Base-by-base conservation (phyloP, 352 stramenopile genomes). In the Nothophytophthora sp. region DNA sequence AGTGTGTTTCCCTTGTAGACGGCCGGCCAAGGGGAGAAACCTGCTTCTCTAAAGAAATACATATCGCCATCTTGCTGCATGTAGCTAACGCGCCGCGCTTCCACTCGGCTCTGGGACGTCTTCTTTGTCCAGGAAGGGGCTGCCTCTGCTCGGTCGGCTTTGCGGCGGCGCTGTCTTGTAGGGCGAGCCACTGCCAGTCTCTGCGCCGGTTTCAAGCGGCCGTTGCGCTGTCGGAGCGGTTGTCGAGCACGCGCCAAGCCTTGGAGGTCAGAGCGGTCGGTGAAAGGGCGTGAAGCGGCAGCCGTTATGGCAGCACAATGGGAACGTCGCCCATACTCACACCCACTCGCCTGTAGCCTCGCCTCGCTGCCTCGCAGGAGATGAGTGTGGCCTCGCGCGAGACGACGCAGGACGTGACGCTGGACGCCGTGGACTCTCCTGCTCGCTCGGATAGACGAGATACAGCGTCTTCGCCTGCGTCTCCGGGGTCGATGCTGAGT, bases 401-500 rank as follows among this genome's bases (percentile, higher is more conserved):
- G 29, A 16, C 30, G 40, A 19, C 27, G 9, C 50, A 56, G 6
- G 56, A 65, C 5, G 15, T 48, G 43, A 44, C 11, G 20, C 33
- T 43, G 20, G 46, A 57, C 25, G 42, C 39, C 33, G 28, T 38
- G 3, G 38, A 56, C 24, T 24, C 50, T 34, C 29, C 55, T 28
- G 7, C 37, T 20, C 19, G 23, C 7, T 43, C 50, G 19, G 23
- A 18, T 13, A 38, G 36, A 30, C 50, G 43, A n/a, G 24, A 41
- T 9, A 19, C 49, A 22, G 44, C 41, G 7, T 46, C 49, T 5
- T 15, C 49, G 8, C 34, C 45, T 11, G 18, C 46, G 15, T 48
- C 54, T 8, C 55, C 35, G 2, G 55, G 54, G 24, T 72, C 72
- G 37, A 52, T 61, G 43, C 55, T 86, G 15, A 74, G 63, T 55